Base-by-base conservation (phyloP, 2,329 filamentous ascomycete genomes). In the Xylariales sp. region DNA sequence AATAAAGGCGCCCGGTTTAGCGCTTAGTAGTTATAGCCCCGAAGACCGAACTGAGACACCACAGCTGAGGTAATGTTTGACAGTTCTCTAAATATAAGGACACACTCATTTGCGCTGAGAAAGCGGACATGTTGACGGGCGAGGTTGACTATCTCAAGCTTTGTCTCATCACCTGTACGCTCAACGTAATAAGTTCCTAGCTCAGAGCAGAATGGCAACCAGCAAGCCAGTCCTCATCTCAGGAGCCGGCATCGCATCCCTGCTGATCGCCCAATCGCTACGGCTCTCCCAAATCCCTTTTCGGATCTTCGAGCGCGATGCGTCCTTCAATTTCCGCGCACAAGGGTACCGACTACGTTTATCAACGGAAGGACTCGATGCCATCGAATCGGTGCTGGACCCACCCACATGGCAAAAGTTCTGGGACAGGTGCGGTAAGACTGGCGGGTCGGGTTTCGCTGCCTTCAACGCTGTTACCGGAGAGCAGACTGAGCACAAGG, bases 321-420 rank as follows among this genome's bases (percentile, higher is more conserved):
- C 56, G 0, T 69, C 67, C 0, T 61, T 72, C 34, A 45, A 53
- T 1, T 80, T 78, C 50, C 78, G 80, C 32, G 77, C 73, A 0
- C 80, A 84, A 53, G 80, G 80, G 0, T 83, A 84, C 58, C 63
- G 79, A 2, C 63, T 82, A 5, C 73, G 79, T 10, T 66, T 83
- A 3, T 80, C 76, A 0, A 39, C 57, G 0, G 68, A 78, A 49
- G 78, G 78, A 0, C 63, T 82, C 1, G 71, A 78, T 50, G 76
- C 79, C 16, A 78, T 84, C 40, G 77, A 84, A 49, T 65, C 71
- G 0, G 78, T 76, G 1, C 71, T 84, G 3, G 62, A 68, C 7
- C 59, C 69, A 0, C 57, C 66, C 3, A 54, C 50, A 0, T 82
- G 70, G 53, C 49, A 68, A 27, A 65, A 57, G n/a, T 83, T 83